Conservation (phyloP, 164 flowering plant genomes). For the Cinnamomum micranthum region DNA sequence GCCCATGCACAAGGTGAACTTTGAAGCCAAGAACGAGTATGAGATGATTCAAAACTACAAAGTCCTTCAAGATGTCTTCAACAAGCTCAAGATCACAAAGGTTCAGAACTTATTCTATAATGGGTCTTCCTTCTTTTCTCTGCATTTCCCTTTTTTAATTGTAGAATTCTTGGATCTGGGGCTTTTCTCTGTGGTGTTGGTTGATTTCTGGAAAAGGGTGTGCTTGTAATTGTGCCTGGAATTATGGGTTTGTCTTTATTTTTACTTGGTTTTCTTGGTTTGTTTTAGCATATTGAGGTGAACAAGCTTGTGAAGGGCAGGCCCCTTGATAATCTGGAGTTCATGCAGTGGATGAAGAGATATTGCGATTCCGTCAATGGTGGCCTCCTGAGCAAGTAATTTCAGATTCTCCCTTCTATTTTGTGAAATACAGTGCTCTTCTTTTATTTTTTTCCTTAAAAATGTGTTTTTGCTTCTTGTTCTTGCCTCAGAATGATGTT, state of each 20-base stretch:
- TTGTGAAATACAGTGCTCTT: background rate
- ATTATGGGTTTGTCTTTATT: too few species aligned
- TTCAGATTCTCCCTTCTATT: background rate
- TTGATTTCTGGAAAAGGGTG: background rate
- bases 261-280: background rate
- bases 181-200: background rate
- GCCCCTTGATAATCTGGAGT: conserved; percentile 94
- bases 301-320: conserved; percentile 88
- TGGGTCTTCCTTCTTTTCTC: background rate
- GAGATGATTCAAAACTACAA: conserved; percentile 99
- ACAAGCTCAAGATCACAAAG: conserved; percentile 93
- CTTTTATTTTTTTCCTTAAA: background rate
- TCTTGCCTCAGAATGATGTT: background rate
- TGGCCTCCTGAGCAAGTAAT: conserved; percentile 46
- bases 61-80: conserved; percentile 96
- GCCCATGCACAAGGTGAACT: conserved; percentile 98
- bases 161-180: conserved; percentile 1
- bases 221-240: too few species aligned
- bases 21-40: conserved; percentile 93
- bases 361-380: conserved; percentile 88
- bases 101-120: conserved; percentile 21
- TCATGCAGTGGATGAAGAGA: conserved; percentile 99
- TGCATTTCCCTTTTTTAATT: background rate
- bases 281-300: conserved; percentile 81
- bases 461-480: too few species aligned